Base-by-base conservation (phyloP, 2,329 filamentous ascomycete genomes). In the Xylariaceae sp. region DNA sequence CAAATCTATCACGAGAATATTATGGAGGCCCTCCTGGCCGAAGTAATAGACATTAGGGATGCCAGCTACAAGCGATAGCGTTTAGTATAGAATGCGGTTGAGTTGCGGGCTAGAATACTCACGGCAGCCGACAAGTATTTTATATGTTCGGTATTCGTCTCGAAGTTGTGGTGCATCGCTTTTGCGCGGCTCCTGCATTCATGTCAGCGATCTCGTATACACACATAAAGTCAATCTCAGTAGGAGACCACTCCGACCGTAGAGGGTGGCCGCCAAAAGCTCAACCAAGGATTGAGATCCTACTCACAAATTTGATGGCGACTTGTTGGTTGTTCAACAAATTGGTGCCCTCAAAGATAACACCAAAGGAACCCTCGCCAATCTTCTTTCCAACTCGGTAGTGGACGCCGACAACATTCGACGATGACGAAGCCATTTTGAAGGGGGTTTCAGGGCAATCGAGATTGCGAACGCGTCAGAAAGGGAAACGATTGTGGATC, bases 1-100 rank as follows among this genome's bases (percentile, higher is more conserved):
- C 42, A 99, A 80, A 74, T 99, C 92, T 68, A 97, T 97, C 65
- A 99, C 92, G 49, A 99, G 86, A 64, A 97, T 97, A 76, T 99
- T 97, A 79, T 99, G 94, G 32, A 97, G 86, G 65, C 92, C 94
- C 74, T 97, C 92, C 71, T 99, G 94, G 60, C 94, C 94, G 66
- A 97, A 99, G 76, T 97, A 99, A 78, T 97, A 97, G 68, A 99
- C 94, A 82, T 97, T 97, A 68, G 94, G 94, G 65, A 99, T 97
- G 68, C 94, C 94, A 68, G 92, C 92, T 97, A 71, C 31, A 47
- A 55, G 42, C 30, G 41, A 37, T 35, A 58, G 66, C 55, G 65
- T 66, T 66, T 54, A 62, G 59, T 40, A 44, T 30, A 56, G 37
- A 30, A 8, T 55, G 50, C 43, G 50, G 47, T 49, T 39, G 49